Conservation (phyloP, 2,329 filamentous ascomycete genomes). For the Neonectria hederae region DNA sequence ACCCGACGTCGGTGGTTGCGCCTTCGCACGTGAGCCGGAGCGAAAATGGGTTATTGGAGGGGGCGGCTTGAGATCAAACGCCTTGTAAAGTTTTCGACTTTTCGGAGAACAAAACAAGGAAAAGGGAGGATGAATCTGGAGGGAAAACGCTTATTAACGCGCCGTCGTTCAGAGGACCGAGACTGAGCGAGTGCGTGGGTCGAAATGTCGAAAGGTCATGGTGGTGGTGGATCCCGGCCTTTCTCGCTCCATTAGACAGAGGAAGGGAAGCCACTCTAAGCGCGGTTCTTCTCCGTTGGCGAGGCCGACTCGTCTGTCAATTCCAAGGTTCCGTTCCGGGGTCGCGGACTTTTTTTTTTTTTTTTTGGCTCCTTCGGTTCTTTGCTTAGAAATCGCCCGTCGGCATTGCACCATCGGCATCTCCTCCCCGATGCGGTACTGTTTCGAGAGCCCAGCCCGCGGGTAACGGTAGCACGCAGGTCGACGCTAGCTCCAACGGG, state of each 20-base stretch:
- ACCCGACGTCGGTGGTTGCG: constrained; percentile 25
- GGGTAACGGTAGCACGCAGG: not conserved
- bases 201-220: constrained; percentile 19
- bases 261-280: not conserved
- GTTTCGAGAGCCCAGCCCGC: constrained; percentile 5
- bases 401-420: constrained; percentile 41
- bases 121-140: not conserved
- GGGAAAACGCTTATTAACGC: constrained; percentile 29
- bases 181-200: constrained; percentile 24
- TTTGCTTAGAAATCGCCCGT: constrained; percentile 42
- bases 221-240: constrained; percentile 6
- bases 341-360: constrained; percentile 16
- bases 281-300: not conserved
- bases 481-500: constrained; percentile 33
- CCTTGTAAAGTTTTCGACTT: not conserved
- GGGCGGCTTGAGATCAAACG: not conserved
- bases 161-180: constrained; percentile 23
- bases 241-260: not conserved
- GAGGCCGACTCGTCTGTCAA: not conserved
- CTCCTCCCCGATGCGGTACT: constrained; percentile 31
- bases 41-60: not conserved
- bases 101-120: not conserved
- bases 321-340: not conserved
- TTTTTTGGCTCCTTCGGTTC: too few relatives aligned
- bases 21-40: not conserved